A percentile compares a stretch with the other conserved stretches of the same genome.
Conservation (phyloP, 2,329 filamentous ascomycete genomes). For the Blastomyces percursus region DNA sequence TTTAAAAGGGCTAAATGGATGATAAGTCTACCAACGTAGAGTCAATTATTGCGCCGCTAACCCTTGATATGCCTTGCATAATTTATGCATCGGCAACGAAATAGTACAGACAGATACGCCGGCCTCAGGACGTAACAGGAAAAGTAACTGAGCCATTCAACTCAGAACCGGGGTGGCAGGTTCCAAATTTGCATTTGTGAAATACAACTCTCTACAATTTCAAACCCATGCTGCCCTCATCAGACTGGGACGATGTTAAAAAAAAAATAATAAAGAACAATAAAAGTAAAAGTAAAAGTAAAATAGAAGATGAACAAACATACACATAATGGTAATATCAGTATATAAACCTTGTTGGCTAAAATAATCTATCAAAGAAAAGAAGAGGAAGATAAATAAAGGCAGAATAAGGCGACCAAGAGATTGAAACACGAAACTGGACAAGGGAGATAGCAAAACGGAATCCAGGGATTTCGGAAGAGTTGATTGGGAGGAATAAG, state of each 20-base stretch:
- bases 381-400: not conserved
- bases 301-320: not conserved
- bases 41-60: not conserved
- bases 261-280: too few species aligned
- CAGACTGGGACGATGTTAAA: too few species aligned
- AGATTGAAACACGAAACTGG: not conserved
- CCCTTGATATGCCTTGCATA: not conserved
- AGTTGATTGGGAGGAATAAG: not conserved
- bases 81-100: not conserved
- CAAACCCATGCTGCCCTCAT: too few species aligned
- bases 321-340: not conserved
- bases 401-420: not conserved
- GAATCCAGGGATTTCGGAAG: not conserved
- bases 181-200: too few species aligned
- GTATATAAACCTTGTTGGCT: not conserved
- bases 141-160: too few species aligned
- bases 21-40: not conserved
- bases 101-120: too few species aligned
- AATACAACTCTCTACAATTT: too few species aligned
- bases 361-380: not conserved
- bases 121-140: too few species aligned
- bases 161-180: too few species aligned
- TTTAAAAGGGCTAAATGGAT: not conserved
- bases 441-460: not conserved
- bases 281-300: not conserved